Conservation (phyloP, 306 rosid genomes). For the Malus sylvestris region DNA sequence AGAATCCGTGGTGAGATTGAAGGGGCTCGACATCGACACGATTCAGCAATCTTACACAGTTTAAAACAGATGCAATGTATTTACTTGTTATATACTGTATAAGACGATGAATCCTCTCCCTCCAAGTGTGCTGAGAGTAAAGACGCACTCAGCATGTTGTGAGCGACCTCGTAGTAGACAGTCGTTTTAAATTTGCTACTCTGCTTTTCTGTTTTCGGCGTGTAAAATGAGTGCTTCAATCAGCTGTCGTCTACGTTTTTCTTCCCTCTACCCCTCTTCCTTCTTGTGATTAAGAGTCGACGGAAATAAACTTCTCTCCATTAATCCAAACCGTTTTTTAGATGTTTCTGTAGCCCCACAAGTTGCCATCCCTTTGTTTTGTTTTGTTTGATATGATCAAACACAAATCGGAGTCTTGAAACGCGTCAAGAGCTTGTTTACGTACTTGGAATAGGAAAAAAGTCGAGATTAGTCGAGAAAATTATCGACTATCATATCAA, state of each 20-base stretch:
- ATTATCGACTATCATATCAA: background rate
- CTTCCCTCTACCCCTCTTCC: background rate
- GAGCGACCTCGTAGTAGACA: conserved; percentile 7
- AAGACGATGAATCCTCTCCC: conserved; percentile 34
- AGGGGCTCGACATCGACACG: conserved; percentile 92
- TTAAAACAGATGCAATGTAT: conserved; percentile 32
- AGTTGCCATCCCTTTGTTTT: background rate
- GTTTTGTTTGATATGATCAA: background rate
- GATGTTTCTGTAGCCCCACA: background rate
- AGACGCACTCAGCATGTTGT: conserved; percentile 29
- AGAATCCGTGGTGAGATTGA: conserved; percentile 95
- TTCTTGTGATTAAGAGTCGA: background rate
- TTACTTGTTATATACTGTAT: conserved; percentile 30
- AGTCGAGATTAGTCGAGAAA: too few relatives aligned
- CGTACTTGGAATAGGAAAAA: background rate
- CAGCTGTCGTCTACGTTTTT: conserved; percentile 9
- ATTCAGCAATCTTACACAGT: conserved; percentile 98
- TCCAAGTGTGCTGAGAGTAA: conserved; percentile 33
- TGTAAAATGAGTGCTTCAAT: conserved; percentile 25
- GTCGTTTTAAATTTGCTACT: conserved; percentile 17
- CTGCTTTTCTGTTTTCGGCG: conserved; percentile 21
- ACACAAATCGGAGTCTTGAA: background rate
- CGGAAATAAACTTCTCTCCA: background rate
- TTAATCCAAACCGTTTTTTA: background rate
- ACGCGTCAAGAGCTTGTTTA: background rate